Base-by-base conservation (phyloP, 2,329 filamentous ascomycete species). In the Gliomastix tumulicola region DNA sequence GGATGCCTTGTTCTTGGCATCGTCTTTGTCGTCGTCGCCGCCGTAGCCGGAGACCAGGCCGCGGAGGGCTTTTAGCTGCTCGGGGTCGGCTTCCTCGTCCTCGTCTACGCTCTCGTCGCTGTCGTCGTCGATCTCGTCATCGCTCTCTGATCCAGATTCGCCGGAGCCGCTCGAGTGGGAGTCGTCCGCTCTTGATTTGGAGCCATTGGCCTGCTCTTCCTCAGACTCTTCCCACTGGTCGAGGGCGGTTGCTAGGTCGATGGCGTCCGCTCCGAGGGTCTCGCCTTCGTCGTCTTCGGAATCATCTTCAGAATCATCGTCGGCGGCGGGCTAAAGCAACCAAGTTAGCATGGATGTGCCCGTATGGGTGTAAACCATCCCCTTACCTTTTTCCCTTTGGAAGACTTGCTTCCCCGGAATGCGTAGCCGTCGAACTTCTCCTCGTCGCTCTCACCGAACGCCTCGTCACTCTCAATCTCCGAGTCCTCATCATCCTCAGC, bases 401-500 rank as follows among this genome's bases (percentile, higher is more conserved):
- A 59, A 3, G 58, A 44, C 34, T 59, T 62, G 49, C 65, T 69
- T 10, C 71, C 72, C 2, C 70, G 50, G 41, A 79, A 79, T 1
- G 67, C 51, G 49, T 82, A 94, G 10, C 79, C 85, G 44, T 88
- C 79, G 46, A 94, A 94, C 44, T 73, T 75, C 54, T 94, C 89
- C 51, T 92, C 82, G 51, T 95, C 89, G 49, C 86, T 92, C 45
- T 86, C 82, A 4, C 88, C 86, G 68, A 95, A 88, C 3, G 90
- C 89, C 50, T 94, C 87, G 54, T 81, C 76, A 48, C 74, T 78
- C 46, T 81, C 78, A 36, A 80, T 74, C 41, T 80, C 76, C 6
- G 76, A 80, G 47, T 81, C 76, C 16, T 79, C 71, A 25, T 79
- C 76, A 21, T 72, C 71, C 13, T 65, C 65, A 17, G 66, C 68